Evolutionary conservation across 495 filamentous ascomycete species (phyloP), one percentile per base, ranked within the genome.

Genomic region (Ramalina intermedia): DNA sequence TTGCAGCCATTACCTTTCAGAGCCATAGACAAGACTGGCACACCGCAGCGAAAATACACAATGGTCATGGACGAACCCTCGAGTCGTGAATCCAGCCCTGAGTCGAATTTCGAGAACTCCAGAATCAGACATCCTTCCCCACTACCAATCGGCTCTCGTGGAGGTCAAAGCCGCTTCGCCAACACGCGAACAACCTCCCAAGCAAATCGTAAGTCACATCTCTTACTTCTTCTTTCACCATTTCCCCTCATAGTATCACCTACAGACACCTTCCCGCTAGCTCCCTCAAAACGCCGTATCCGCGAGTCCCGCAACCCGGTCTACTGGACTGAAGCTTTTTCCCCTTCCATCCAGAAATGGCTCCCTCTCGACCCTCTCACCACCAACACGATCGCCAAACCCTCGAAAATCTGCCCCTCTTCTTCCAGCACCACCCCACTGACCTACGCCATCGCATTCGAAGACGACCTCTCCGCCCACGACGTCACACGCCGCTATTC

Each of bases 321-420:
- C 5, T 96, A 84, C 60, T 98, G 91, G 91, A 80, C 95, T 2
- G 91, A 98, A 64, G 81, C 84, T 2, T 86, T 93, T 57, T 85
- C 94, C 57, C 68, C 77, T 48, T 83, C 80, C 13, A 69, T 82
- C 27, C 83, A 95, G 59, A 94, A 87, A 71, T 96, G 89, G 89
- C 73, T 94, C 43, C 74, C 87, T 1, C 74, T 91, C 21, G 93
- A 98, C 58, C 83, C 90, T 0, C 59, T 96, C 3, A 85, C 88
- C 27, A 94, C 86, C 2, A 67, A 70, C 37, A 81, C 85, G 0
- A 73, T 88, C 24, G 81, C 75, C 55, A 88, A 84, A 54, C 77
- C 86, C 2, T 71, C 71, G 3, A 80, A 75, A 55, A 70, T 96
- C 33, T 90, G 96, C 56, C 91, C 91, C 0, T 85, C 93, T 0